Evolutionary conservation across 345 rosid species (phyloP), one percentile per base, ranked within the genome.

Genomic region (Pugionium dolabratum): DNA sequence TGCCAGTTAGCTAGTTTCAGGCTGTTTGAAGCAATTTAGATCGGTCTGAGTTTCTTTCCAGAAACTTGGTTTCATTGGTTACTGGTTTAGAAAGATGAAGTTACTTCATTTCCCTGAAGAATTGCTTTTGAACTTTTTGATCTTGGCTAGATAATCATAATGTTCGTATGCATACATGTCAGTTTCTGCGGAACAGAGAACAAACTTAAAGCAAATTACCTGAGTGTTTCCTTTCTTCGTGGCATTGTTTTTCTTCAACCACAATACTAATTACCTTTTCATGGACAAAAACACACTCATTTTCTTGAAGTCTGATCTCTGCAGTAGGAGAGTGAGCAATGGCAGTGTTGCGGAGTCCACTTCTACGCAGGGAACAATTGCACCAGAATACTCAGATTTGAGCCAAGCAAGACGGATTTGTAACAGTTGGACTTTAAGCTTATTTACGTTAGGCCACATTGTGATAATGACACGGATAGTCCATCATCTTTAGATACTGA

Each of bases 241-340:
- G 18, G 18, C 18, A 18, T 18, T 18, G 18, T 18, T 18, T 18
- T 18, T 18, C 18, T 18, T 18, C 18, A 18, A 18, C 18, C 18
- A 18, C 18, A 18, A 18, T 18, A 18, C 18, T 18, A 18, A 18
- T 18, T 18, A 18, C 18, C 18, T 18, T 18, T 18, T 18, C 18
- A 18, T 18, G 18, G 18, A 18, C 18, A 18, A 18, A 18, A 18
- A 18, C 18, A 18, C 33, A 30, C 64, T 71, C 54, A 63, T 54
- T 25, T 37, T 5, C 7, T 31, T 71, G 11, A 7, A 7, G 10
- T 55, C 31, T 60, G 0, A 11, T 58, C 25, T 80, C 25, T 80
- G 79, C 85, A 86, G 96, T 79, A 75, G 69, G 47, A 41, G 77
- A 1, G 86, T 64, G 49, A 83, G 64, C 29, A 83, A 79, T 67